Evolutionary conservation across 2,329 filamentous ascomycete species (phyloP).

Genomic region (Helminthosporium solani): DNA sequence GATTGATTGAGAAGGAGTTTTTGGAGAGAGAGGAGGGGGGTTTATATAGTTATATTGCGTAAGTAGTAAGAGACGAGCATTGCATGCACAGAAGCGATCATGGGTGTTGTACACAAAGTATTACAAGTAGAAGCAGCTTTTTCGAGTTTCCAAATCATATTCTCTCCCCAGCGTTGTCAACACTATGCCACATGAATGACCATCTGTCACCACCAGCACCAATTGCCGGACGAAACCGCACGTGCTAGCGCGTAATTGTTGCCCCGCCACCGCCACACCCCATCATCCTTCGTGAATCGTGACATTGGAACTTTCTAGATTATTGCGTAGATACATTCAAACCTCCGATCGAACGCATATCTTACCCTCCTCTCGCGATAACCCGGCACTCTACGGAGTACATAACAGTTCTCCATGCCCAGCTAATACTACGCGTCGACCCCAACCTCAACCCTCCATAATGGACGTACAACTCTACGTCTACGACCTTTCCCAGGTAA

Average conservation of each 20-base stretch:
- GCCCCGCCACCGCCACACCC: conserved; percentile 7
- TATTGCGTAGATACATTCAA: conserved; percentile 1
- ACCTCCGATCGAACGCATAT: too few relatives aligned
- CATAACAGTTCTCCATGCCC: not conserved
- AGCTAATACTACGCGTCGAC: not conserved
- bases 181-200: too few relatives aligned
- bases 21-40: conserved; percentile 42
- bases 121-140: too few relatives aligned
- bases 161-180: too few relatives aligned
- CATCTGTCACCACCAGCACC: too few relatives aligned
- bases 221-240: conserved; percentile 9
- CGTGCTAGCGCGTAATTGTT: conserved; percentile 8
- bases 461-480: conserved; percentile 56
- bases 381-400: too few relatives aligned
- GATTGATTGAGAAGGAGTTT: conserved; percentile 56
- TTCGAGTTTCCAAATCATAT: too few relatives aligned
- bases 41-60: conserved; percentile 51
- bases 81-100: not conserved
- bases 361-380: too few relatives aligned
- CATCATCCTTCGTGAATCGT: not conserved
- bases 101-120: too few relatives aligned
- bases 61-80: conserved; percentile 1
- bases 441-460: conserved; percentile 1
- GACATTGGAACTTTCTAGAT: conserved; percentile 1
- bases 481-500: conserved; percentile 52